Base-by-base conservation (phyloP, 768 basidiomycete species). In the Pisolithus albus region DNA sequence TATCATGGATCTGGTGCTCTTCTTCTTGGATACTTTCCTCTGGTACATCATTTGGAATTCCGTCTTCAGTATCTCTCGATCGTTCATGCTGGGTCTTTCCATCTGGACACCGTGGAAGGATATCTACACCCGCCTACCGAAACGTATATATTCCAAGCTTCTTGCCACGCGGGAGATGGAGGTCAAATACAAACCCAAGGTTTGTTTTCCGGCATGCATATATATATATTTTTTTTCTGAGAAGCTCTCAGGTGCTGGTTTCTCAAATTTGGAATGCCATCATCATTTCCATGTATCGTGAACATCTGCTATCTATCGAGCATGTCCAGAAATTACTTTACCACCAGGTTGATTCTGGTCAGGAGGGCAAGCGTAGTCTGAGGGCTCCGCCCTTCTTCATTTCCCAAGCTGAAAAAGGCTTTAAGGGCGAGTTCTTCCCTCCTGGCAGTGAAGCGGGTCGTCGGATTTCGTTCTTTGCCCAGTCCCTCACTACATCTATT, bases 21-120 rank as follows among this genome's bases (percentile, higher is more conserved):
- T 91, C 81, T 99, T 98, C 81, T 77, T 99, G 70, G 96, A 99
- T 73, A 99, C 96, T 7, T 99, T 97, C 86, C 72, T 99, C 28
- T 99, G 96, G 96, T 99, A 94, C 65, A 94, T 98, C 72, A 97
- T 97, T 65, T 97, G 95, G 95, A 97, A 97, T 69, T 94, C 92
- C 9, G 88, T 93, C 51, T 88, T 89, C 72, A 88, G 85, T 63
- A 90, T 94, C 60, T 86, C 75, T 21, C 79, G 94, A 50, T 88
- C 85, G 16, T 99, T 99, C 70, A 75, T 81, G 21, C 78, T 98
- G 47, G 96, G 95, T 7, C 77, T 99, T 46, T 93, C 90, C 28
- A 95, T 99, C 55, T 98, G 96, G 96, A 98, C 96, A 4, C 96
- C 96, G 2, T 99, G 95, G 96, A 86, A 84, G 70, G 95, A 97